Percentiles rank a stretch among this genome's conserved stretches.
These are phyloP conservation scores for Salvia rosmarinus DNA, from an alignment of 257 asterid genomes.

Conservation along the genomic window DNA sequence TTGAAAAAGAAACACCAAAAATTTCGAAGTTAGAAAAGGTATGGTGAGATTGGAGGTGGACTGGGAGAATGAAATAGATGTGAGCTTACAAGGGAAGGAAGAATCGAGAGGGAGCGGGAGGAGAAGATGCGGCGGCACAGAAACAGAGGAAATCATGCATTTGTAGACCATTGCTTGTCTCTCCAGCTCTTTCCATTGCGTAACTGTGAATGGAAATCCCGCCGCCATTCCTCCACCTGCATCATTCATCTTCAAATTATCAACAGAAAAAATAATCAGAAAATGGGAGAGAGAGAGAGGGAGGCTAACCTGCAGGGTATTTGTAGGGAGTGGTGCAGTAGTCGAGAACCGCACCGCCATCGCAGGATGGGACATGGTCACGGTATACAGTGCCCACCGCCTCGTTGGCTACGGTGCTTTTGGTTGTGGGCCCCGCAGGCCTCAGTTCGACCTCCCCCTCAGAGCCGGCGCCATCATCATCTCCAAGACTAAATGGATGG, in stretches of 20 bases:
- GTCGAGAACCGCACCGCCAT: conserved; percentile 20
- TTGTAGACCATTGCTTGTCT: conserved; percentile 76
- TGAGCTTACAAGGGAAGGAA: conserved; percentile 35
- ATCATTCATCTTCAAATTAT: neutral
- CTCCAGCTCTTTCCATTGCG: conserved; percentile 81
- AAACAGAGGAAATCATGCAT: conserved; percentile 65
- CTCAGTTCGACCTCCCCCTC: neutral
- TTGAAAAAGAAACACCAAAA: no score
- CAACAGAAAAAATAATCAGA: neutral
- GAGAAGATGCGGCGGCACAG: conserved; percentile 74
- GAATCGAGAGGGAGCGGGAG: conserved; percentile 42
- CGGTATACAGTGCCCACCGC: conserved; percentile 31
- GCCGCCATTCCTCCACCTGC: conserved; percentile 41
- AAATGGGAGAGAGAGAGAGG: neutral
- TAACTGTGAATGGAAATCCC: conserved; percentile 61
- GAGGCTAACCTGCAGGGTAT: conserved; percentile 45
- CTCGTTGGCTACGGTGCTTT: conserved; percentile 50
- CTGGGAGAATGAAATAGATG: no score
- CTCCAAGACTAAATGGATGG: conserved; percentile 31
- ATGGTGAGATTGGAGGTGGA: neutral
- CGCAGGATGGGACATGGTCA: neutral
- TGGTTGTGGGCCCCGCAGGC: no score
- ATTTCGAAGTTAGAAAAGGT: neutral
- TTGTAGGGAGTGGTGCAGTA: neutral
- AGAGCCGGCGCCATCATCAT: neutral